Base-by-base conservation (phyloP, 179 eudicot genomes). In the Silene noctiflora region DNA sequence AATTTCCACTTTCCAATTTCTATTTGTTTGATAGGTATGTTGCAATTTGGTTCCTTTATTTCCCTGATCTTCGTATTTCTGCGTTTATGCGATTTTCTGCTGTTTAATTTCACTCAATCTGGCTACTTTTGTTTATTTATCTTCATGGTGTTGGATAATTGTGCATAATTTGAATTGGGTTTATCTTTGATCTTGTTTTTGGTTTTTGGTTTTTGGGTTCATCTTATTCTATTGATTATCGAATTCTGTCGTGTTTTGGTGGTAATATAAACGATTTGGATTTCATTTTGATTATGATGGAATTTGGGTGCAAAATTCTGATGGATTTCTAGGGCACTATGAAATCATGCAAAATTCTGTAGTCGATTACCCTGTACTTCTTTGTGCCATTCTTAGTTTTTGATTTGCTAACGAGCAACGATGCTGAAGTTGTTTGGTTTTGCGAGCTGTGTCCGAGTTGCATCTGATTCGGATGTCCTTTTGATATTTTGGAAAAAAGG, bases 91-190 rank as follows among this genome's bases (percentile, higher is more conserved):
- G 6, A 42, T 68, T 68, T 42, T 42, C 14, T 42, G 56, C 14
- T 21, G 72, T 42, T 68, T 12, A 21, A 20, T 35, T 14, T n/a
- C 71, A 33, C 71, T 39, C n/a, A n/a, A 35, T 67, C 48, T 39
- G 27, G 24, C 5, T 21, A 33, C 6, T 44, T 68, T 68, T 42
- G 0, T 62, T 24, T 60, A 3, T 20, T 44, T 44, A 10, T 44
- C 44, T 42, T 39, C 17, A 16, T 19, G 13, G 3, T 42, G 9
- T 4, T 16, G 31, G 48, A 44, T 68, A 9, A 68, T 44, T 6
- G 53, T 68, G 56, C 27, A 68, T 68, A 20, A 68, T 55, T 68
- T 68, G 56, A 20, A 9, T 20, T 35, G 21, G 16, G 71, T 33
- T 55, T 17, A 19, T 35, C 22, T 24, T 13, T 39, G 25, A 66